phyloP scores from a whole-genome alignment of 2,329 filamentous ascomycete species.

The Arthrobotrys pseudoclavata region DNA sequence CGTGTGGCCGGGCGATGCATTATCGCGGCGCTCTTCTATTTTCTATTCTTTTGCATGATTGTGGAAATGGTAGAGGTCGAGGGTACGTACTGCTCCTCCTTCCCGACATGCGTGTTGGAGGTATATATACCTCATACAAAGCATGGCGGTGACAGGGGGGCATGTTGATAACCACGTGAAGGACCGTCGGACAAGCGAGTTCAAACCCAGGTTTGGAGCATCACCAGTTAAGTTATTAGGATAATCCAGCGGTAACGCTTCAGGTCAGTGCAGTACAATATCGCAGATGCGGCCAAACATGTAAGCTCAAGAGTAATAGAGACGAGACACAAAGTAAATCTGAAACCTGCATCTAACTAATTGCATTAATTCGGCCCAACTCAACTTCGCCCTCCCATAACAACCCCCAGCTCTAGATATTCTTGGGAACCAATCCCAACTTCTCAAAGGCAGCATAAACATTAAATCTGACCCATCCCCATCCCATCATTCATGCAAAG shows the following conservation, averaged over 20 bases:
- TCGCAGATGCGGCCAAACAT: neutral
- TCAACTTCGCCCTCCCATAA: neutral
- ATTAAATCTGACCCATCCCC: conserved; percentile 6
- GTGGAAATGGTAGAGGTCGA: neutral
- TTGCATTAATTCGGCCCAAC: neutral
- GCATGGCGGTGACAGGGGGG: conserved; percentile 7
- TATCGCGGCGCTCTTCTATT: conserved; percentile 51
- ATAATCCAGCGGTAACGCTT: too few relatives aligned
- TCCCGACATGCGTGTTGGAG: conserved; percentile 29
- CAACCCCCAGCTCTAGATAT: conserved; percentile 7
- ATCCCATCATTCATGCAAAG: conserved; percentile 38
- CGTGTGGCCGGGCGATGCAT: conserved; percentile 12
- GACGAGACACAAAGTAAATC: neutral
- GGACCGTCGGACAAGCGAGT: conserved; percentile 14
- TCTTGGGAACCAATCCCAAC: conserved; percentile 13
- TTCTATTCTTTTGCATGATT: neutral
- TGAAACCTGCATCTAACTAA: conserved; percentile 8
- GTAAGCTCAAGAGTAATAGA: neutral
- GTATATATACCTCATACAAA: conserved; percentile 55
- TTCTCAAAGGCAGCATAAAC: neutral
- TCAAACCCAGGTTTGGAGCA: neutral
- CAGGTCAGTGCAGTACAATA: too few relatives aligned
- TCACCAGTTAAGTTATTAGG: neutral
- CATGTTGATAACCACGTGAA: conserved; percentile 33
- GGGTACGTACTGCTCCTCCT: conserved; percentile 39